phyloP scores from a whole-genome alignment of 257 asterid species.

The Solanum pennellii region DNA sequence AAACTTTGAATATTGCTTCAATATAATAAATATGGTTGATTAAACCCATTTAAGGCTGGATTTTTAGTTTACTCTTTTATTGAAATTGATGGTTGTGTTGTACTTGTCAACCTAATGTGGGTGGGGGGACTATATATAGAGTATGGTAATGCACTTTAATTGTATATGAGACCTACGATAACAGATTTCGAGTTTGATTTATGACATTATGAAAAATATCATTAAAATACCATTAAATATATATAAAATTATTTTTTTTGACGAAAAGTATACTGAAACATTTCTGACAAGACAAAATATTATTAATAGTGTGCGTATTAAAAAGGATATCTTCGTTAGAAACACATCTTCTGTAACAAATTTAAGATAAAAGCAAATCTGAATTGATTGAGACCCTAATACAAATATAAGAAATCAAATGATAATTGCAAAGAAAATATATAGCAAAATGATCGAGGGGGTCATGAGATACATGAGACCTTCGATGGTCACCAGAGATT shows the following conservation, averaged over 20 bases:
- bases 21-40: neutral
- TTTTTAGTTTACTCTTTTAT: neutral
- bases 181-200: neutral
- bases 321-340: neutral
- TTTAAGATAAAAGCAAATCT: neutral
- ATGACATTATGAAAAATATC: neutral
- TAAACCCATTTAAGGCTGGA: neutral
- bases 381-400: neutral
- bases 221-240: fast-evolving
- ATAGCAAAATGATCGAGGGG: neutral
- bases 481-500: neutral
- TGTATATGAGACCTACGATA: neutral
- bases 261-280: neutral
- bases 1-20: neutral
- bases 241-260: neutral
- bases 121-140: neutral
- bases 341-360: too few relatives aligned
- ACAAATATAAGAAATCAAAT: neutral
- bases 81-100: slow-evolving; percentile 1
- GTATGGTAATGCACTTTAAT: neutral
- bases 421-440: neutral
- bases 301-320: neutral
- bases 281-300: neutral
- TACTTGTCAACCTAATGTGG: neutral
- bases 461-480: neutral